phyloP scores from a whole-genome alignment of 305 asterid species.

The Fraxinus greggii region DNA sequence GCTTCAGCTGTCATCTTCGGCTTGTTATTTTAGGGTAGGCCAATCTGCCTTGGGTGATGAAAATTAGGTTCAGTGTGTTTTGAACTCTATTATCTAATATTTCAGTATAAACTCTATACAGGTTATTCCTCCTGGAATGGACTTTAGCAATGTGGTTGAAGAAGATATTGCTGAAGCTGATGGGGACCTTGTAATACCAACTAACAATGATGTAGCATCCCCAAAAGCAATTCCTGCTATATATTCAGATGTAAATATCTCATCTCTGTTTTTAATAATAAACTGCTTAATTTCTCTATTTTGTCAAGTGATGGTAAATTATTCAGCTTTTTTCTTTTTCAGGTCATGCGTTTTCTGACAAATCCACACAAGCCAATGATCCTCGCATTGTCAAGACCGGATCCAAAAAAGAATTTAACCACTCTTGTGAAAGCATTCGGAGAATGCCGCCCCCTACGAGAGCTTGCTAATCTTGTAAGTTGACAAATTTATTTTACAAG shows the following conservation, averaged over 20 bases:
- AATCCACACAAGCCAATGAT: slow-evolving; percentile 98
- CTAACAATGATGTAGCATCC: slow-evolving; percentile 51
- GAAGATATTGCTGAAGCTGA: slow-evolving; percentile 64
- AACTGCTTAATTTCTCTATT: background rate
- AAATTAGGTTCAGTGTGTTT: background rate
- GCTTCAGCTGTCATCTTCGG: background rate
- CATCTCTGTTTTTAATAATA: background rate
- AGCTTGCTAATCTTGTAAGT: slow-evolving; percentile 90
- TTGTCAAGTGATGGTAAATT: background rate
- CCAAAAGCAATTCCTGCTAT: slow-evolving; percentile 69
- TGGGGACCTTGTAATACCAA: slow-evolving; percentile 59
- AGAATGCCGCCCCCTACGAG: slow-evolving; percentile 82
- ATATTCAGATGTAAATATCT: slow-evolving; percentile 71
- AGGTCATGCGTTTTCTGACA: slow-evolving; percentile 84
- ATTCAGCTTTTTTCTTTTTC: slow-evolving; percentile 2
- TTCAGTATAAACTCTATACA: slow-evolving; percentile 24
- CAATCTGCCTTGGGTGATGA: background rate
- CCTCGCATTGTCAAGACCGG: slow-evolving; percentile 87
- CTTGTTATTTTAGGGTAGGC: background rate
- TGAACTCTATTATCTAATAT: background rate
- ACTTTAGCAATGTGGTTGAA: slow-evolving; percentile 77
- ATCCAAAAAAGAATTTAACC: slow-evolving; percentile 83
- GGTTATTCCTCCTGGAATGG: slow-evolving; percentile 98
- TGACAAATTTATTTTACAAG: background rate
- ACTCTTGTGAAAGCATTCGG: slow-evolving; percentile 89